Conservation (phyloP, 352 stramenopile species). For the Halophytophthora batemanensis region DNA sequence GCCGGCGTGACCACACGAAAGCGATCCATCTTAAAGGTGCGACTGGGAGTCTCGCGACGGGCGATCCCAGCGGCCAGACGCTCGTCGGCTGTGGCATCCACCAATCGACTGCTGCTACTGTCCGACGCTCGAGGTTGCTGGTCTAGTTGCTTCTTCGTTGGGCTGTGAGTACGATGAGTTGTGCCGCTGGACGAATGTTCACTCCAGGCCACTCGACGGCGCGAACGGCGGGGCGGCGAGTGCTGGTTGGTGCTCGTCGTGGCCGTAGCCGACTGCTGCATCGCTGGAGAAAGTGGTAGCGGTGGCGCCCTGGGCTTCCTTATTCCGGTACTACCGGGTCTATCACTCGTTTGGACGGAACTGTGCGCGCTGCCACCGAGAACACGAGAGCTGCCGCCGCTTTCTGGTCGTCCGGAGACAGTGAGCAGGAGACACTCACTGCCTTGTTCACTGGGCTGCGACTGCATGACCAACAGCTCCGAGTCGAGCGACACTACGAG, state of each 20-base stretch:
- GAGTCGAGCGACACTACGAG: slow-evolving; percentile 69
- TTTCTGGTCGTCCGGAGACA: slow-evolving; percentile 41
- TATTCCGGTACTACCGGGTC: slow-evolving; percentile 7
- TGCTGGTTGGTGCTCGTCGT: slow-evolving; percentile 16
- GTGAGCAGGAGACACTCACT: slow-evolving; percentile 55
- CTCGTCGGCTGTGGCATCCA: background rate
- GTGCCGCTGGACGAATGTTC: slow-evolving; percentile 1
- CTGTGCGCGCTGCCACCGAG: background rate
- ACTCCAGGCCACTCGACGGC: slow-evolving; percentile 10
- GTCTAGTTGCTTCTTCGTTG: background rate
- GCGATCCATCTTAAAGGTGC: slow-evolving; percentile 70
- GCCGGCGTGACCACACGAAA: slow-evolving; percentile 55
- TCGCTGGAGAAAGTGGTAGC: no score
- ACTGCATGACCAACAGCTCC: slow-evolving; percentile 54
- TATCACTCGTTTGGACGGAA: background rate
- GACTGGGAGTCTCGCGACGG: slow-evolving; percentile 33
- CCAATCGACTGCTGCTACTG: background rate
- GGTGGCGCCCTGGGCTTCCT: slow-evolving; percentile 2
- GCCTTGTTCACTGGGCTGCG: slow-evolving; percentile 33
- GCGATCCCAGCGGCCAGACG: slow-evolving; percentile 25
- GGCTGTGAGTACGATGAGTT: background rate
- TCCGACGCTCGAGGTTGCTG: background rate
- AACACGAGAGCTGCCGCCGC: slow-evolving; percentile 5
- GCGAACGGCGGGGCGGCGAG: slow-evolving; percentile 11
- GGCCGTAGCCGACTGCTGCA: background rate